Conservation (phyloP, 108 stramenopile genomes). For the Phaeodactylum tricornutum region DNA sequence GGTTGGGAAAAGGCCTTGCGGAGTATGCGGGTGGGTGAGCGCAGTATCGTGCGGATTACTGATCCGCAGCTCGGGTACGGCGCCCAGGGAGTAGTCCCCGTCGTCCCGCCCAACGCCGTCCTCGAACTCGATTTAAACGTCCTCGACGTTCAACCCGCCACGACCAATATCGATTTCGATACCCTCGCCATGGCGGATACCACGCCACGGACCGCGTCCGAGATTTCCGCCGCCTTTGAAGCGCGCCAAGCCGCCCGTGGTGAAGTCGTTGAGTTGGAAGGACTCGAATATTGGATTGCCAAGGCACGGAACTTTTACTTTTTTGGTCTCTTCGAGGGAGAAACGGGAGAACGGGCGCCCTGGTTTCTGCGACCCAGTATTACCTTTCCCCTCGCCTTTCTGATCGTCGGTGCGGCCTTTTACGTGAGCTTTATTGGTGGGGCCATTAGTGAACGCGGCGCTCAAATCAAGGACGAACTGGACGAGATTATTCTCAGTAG, state of each 20-base stretch:
- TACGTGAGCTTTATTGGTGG: slow-evolving; percentile 51
- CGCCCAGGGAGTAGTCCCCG: slow-evolving; percentile 39
- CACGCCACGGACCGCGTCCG: slow-evolving; percentile 41
- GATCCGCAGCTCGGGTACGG: slow-evolving; percentile 66
- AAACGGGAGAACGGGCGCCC: slow-evolving; percentile 85
- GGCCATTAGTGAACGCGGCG: slow-evolving; percentile 70
- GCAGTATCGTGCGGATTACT: slow-evolving; percentile 40
- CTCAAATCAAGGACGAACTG: slow-evolving; percentile 58
- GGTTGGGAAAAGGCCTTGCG: slow-evolving; percentile 69
- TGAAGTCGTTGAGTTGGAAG: slow-evolving; percentile 43
- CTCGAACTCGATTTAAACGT: slow-evolving; percentile 61
- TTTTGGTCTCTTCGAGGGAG: slow-evolving; percentile 90
- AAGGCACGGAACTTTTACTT: slow-evolving; percentile 80
- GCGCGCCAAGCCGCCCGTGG: slow-evolving; percentile 36
- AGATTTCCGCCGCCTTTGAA: slow-evolving; percentile 72
- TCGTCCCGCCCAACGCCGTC: slow-evolving; percentile 52
- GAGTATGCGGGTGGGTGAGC: slow-evolving; percentile 68
- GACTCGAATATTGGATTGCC: slow-evolving; percentile 54
- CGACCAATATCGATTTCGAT: slow-evolving; percentile 33
- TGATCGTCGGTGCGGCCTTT: slow-evolving; percentile 79
- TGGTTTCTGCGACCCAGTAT: slow-evolving; percentile 89
- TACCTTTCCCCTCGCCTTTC: slow-evolving; percentile 88
- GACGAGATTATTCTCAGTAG: slow-evolving; percentile 65
- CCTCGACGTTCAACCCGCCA: slow-evolving; percentile 36
- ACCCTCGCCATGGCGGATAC: slow-evolving; percentile 11